A percentile compares a stretch with the other conserved stretches of the same genome.
phyloP scores from a whole-genome alignment of 106 monocot species.

The Gastrodia elata region DNA sequence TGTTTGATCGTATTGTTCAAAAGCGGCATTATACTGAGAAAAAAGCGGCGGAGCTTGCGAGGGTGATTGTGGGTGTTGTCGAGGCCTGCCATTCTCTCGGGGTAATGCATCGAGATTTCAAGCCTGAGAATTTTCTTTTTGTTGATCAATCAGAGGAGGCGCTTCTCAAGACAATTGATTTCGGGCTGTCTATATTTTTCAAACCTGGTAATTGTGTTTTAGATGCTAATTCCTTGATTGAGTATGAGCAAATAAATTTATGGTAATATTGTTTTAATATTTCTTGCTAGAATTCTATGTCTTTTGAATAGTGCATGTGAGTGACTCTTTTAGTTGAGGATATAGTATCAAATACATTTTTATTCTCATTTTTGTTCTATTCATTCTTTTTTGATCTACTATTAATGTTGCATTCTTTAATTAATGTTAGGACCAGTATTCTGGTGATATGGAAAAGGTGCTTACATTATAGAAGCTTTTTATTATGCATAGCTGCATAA shows the following conservation, averaged over 20 bases:
- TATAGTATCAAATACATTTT: neutral
- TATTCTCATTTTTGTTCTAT: no score
- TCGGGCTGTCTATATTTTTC: constrained; percentile 28
- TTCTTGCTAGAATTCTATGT: neutral
- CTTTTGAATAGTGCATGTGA: neutral
- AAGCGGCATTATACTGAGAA: constrained; percentile 32
- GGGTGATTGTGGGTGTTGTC: constrained; percentile 29
- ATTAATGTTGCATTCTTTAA: no score
- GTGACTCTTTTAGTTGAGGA: neutral
- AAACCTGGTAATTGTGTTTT: constrained; percentile 19
- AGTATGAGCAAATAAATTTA: neutral
- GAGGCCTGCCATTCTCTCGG: constrained; percentile 25
- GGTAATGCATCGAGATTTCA: constrained; percentile 33
- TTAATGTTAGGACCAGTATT: no score
- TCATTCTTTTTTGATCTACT: no score
- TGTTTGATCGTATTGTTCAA: constrained; percentile 33
- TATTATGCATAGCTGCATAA: no score
- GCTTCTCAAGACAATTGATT: constrained; percentile 28
- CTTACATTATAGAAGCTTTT: no score
- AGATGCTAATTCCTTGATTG: neutral
- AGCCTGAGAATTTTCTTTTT: constrained; percentile 35
- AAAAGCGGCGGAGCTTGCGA: constrained; percentile 28
- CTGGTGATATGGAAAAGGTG: no score
- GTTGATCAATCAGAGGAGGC: constrained; percentile 24
- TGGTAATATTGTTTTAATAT: neutral